Conservation (phyloP, 2,329 filamentous ascomycete species). For the Aschersonia sp. region DNA sequence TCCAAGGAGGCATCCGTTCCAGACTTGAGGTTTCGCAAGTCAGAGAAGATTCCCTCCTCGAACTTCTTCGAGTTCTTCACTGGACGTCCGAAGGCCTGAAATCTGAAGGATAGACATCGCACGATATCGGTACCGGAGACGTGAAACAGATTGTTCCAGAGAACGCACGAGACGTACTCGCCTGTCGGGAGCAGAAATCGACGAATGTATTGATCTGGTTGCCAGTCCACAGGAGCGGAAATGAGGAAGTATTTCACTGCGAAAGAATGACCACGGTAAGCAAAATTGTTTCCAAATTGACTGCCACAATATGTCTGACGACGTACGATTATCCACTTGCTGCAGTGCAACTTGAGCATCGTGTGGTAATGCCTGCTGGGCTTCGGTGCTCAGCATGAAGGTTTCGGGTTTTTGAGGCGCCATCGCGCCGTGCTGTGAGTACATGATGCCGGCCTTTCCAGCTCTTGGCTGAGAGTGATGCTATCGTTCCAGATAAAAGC, state of each 20-base stretch:
- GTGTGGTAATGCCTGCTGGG: conserved; percentile 88
- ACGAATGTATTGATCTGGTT: conserved; percentile 88
- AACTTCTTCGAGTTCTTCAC: conserved; percentile 99
- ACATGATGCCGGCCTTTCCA: conserved; percentile 40
- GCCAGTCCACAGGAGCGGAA: conserved; percentile 96
- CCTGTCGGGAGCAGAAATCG: conserved; percentile 91
- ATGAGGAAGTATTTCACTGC: conserved; percentile 99
- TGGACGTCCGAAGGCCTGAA: conserved; percentile 94
- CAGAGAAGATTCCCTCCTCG: conserved; percentile 98
- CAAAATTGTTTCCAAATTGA: background rate
- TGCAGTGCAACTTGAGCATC: conserved; percentile 95
- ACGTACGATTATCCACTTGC: conserved; percentile 92
- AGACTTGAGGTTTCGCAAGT: conserved; percentile 94
- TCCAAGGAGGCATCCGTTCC: conserved; percentile 96
- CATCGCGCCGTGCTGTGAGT: conserved; percentile 75
- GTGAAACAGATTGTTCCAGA: conserved; percentile 99
- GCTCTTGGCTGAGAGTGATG: no score
- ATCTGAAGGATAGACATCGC: conserved; percentile 91
- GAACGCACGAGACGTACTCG: conserved; percentile 96
- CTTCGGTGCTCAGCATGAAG: conserved; percentile 95
- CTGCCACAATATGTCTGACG: background rate
- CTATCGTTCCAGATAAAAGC: background rate
- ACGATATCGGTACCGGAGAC: conserved; percentile 98
- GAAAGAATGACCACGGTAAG: conserved; percentile 1
- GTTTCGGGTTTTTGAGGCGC: conserved; percentile 95